phyloP scores from a whole-genome alignment of 768 basidiomycete genomes.

The Amylocystis lapponica region DNA sequence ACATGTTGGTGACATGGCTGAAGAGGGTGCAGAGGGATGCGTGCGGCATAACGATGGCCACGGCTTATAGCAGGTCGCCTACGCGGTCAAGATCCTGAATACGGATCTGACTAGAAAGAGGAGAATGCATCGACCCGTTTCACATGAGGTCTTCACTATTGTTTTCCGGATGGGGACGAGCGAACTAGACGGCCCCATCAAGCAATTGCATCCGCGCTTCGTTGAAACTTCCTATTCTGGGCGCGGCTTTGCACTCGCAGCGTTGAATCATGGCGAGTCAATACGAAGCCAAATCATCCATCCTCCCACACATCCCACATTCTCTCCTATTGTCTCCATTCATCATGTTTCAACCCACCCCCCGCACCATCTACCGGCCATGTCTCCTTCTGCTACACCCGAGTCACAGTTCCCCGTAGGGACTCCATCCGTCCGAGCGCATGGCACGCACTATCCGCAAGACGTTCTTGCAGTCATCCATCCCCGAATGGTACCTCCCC shows the following conservation, averaged over 20 bases:
- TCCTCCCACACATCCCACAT: too few species aligned
- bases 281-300: too few species aligned
- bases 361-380: neutral
- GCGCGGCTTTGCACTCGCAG: too few species aligned
- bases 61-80: neutral
- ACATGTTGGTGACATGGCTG: constrained; percentile 34
- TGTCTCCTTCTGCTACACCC: neutral
- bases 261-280: too few species aligned
- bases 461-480: constrained; percentile 28
- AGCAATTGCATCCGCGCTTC: too few species aligned
- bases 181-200: constrained; percentile 1
- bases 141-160: constrained; percentile 9
- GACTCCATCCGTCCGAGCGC: constrained; percentile 21
- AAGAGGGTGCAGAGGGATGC: neutral
- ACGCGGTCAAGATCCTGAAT: neutral
- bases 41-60: constrained; percentile 1
- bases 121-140: neutral
- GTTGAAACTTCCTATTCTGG: neutral
- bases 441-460: constrained; percentile 20
- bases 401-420: constrained; percentile 6
- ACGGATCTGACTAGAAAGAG: neutral
- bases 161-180: constrained; percentile 13
- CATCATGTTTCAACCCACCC: too few species aligned
- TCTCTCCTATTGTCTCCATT: too few species aligned
- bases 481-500: constrained; percentile 26